phyloP scores from a whole-genome alignment of 2,329 filamentous ascomycete species.

The Colletotrichum paranaense region DNA sequence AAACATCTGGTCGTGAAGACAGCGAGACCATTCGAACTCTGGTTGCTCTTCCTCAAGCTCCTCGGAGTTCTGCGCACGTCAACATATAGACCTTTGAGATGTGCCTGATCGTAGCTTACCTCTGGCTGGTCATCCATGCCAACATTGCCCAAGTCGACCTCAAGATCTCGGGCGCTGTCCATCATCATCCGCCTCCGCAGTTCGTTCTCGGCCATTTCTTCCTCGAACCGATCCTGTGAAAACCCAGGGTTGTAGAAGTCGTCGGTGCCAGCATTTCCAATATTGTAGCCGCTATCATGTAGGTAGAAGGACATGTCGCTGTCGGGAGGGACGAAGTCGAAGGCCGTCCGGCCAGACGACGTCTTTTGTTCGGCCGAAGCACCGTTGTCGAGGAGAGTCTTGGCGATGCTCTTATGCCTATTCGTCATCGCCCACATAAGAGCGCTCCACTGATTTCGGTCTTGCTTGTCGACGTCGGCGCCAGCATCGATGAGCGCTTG shows the following conservation, averaged over 20 bases:
- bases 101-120: conserved; percentile 59
- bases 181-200: conserved; percentile 98
- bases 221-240: conserved; percentile 93
- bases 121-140: conserved; percentile 96
- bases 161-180: conserved; percentile 95
- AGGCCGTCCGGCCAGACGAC: conserved; percentile 90
- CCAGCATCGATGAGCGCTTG: conserved; percentile 85
- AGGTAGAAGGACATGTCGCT: conserved; percentile 97
- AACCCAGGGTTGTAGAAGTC: conserved; percentile 96
- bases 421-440: conserved; percentile 99
- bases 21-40: conserved; percentile 96
- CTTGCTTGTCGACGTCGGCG: conserved; percentile 90
- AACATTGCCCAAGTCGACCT: conserved; percentile 95
- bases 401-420: conserved; percentile 94
- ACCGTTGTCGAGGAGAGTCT: conserved; percentile 89
- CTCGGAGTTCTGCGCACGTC: conserved; percentile 54
- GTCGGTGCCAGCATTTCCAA: conserved; percentile 82
- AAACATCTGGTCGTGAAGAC: conserved; percentile 98
- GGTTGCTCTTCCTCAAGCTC: conserved; percentile 90
- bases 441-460: conserved; percentile 96
- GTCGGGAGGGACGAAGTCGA: conserved; percentile 94
- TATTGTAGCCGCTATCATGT: conserved; percentile 92
- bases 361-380: conserved; percentile 97
- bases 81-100: conserved; percentile 40
- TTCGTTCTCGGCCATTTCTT: conserved; percentile 97